phyloP scores from a whole-genome alignment of 1,284 basidiomycete species.

The Ustilago loliicola region DNA sequence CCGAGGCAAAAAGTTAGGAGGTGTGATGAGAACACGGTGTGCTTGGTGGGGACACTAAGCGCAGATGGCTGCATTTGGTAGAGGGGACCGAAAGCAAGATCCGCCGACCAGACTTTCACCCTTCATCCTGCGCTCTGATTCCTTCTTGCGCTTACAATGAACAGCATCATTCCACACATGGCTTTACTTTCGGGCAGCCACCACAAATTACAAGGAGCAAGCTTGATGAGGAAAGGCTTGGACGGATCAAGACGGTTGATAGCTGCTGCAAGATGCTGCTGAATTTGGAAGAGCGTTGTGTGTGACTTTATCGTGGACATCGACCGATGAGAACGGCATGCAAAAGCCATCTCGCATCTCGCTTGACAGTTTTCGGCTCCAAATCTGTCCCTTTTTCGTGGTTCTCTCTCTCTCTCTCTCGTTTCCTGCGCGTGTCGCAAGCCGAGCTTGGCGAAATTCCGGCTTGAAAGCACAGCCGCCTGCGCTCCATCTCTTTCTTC shows the following conservation, averaged over 20 bases:
- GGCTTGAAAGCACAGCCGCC: neutral
- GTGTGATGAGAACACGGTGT: neutral
- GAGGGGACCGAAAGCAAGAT: neutral
- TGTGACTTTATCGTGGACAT: conserved; percentile 22
- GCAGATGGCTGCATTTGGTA: neutral
- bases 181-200: too few relatives aligned
- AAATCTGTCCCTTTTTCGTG: neutral
- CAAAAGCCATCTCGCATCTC: conserved; percentile 9
- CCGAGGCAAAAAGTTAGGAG: neutral
- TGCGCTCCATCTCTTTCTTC: neutral
- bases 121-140: neutral
- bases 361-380: neutral
- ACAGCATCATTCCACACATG: too few relatives aligned
- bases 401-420: neutral
- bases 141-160: neutral
- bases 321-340: conserved; percentile 18
- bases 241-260: neutral
- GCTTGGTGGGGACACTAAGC: neutral
- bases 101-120: neutral
- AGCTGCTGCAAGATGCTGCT: conserved; percentile 12
- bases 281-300: neutral
- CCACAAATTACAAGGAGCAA: neutral
- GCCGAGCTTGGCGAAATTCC: neutral
- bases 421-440: neutral
- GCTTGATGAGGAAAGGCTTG: neutral